Percentiles rank a stretch among this genome's conserved stretches.
These are phyloP conservation scores for Aspergillus sergii DNA, from an alignment of 2,329 filamentous ascomycete species.

Conservation along the genomic window DNA sequence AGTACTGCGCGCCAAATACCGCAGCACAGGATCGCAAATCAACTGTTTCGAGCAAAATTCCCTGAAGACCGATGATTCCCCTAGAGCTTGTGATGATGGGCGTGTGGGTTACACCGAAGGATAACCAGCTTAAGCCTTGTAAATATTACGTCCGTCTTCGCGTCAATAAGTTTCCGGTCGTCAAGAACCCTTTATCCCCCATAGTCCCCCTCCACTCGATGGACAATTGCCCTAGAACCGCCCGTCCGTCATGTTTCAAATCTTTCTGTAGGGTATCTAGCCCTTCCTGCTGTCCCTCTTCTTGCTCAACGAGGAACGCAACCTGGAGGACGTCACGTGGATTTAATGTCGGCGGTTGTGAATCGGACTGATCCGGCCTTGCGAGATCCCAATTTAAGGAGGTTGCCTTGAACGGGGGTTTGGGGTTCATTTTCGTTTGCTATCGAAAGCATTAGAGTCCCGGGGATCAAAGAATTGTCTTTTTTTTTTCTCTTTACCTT, in stretches of 20 bases:
- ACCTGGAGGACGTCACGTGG: constrained; percentile 68
- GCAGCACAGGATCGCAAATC: neutral
- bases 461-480: neutral
- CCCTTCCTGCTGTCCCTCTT: constrained; percentile 48
- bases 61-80: neutral
- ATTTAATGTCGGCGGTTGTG: constrained; percentile 53
- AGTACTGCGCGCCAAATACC: neutral
- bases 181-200: constrained; percentile 85
- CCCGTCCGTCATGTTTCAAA: constrained; percentile 53
- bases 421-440: constrained; percentile 53
- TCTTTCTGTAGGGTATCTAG: constrained; percentile 55
- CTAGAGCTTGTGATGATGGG: neutral
- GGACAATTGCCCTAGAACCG: constrained; percentile 76
- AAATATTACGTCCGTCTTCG: constrained; percentile 39
- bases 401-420: constrained; percentile 55
- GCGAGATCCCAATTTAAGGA: constrained; percentile 59
- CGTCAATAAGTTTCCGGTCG: constrained; percentile 74
- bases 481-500: constrained; percentile 54
- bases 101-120: neutral
- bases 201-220: constrained; percentile 89
- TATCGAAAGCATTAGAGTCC: constrained; percentile 25
- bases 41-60: neutral
- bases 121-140: neutral
- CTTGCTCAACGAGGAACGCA: constrained; percentile 63
- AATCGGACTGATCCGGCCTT: constrained; percentile 30